Base-by-base conservation (phyloP, 768 basidiomycete genomes). In the Boletus pseudopeckii region DNA sequence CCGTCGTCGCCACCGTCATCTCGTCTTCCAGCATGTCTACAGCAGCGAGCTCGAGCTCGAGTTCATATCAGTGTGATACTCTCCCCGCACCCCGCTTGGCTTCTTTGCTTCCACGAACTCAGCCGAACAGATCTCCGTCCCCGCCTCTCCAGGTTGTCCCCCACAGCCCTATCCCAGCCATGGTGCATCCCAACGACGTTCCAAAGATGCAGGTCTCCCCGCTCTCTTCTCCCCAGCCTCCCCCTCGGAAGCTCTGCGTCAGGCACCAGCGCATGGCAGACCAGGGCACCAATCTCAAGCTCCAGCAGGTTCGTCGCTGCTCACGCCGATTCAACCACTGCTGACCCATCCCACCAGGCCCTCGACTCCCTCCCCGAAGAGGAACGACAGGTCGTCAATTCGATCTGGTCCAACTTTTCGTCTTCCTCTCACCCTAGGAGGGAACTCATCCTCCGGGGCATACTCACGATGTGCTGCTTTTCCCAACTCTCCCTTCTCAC, bases 401-500 rank as follows among this genome's bases (percentile, higher is more conserved):
- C 88, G 5, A 83, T 98, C 62, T 99, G 97, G 97, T 90, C 94
- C 59, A 92, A 85, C 64, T 99, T 99, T 73, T 96, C 93, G 18
- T 90, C 92, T 1, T 96, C 96, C 2, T 86, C 93, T 0, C 93
- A 98, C 64, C 83, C 88, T 6, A 85, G 90, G 34, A 83, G 97
- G 36, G 92, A 90, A 50, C 84, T 98, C 68, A 98, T 98, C 67
- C 87, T 99, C 45, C 92, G 91, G 64, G 97, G 97, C 38, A 81
- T 99, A 54, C 84, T 99, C 61, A 98, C 97, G 15, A 98, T 99
- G 93, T 98, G 95, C 71, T 98, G 97, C 74, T 98, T 97, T 77
- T 95, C 91, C 44, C 94, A 99, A 66, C 86, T 99, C 28, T 98
- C 97, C 26, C 88, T 98, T 46, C 86, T 99, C 54, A 88, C 93